Conservation (phyloP, 192 early-diverging fungal species). For the Backusella sp. region DNA sequence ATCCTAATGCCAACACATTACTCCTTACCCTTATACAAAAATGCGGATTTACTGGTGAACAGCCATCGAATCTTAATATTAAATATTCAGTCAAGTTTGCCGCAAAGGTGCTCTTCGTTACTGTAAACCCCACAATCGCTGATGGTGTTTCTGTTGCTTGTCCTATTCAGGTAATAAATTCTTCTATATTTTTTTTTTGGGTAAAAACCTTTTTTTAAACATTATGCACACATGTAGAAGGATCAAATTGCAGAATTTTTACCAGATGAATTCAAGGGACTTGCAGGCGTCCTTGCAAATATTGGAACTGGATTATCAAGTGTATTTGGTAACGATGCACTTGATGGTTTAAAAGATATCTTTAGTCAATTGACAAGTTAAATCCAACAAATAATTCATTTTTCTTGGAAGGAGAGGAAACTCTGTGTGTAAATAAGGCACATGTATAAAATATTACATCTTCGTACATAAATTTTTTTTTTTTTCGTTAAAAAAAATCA, state of each 20-base stretch:
- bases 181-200: neutral
- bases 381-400: neutral
- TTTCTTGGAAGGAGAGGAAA: neutral
- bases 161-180: conserved; percentile 31
- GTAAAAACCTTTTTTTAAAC: neutral
- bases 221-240: neutral
- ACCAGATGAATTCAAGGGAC: neutral
- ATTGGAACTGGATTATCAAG: neutral
- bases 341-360: neutral
- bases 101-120: conserved; percentile 41
- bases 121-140: conserved; percentile 37
- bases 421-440: neutral
- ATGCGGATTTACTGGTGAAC: conserved; percentile 41
- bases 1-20: conserved; percentile 36
- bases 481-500: neutral
- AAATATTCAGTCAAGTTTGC: conserved; percentile 45
- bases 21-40: conserved; percentile 37
- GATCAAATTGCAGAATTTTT: neutral
- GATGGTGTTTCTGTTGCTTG: conserved; percentile 35
- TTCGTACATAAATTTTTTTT: neutral
- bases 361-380: neutral
- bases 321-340: neutral
- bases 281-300: neutral
- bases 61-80: conserved; percentile 28
- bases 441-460: neutral